These are phyloP conservation scores for Graphilbum fragrans DNA, from an alignment of 2,329 filamentous ascomycete species.

Conservation along the genomic window DNA sequence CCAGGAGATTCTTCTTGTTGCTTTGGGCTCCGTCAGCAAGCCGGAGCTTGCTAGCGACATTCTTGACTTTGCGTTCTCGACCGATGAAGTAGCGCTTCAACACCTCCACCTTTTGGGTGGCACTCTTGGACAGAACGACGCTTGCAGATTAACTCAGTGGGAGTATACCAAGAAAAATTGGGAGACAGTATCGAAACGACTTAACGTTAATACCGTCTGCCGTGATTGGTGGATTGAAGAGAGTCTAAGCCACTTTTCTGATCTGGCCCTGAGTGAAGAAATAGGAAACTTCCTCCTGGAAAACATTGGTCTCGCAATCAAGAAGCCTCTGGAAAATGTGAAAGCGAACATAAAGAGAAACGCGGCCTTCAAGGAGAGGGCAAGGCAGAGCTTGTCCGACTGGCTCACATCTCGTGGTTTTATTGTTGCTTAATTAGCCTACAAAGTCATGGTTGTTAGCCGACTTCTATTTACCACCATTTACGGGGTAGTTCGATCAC, in stretches of 20 bases:
- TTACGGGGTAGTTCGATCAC: too few species aligned
- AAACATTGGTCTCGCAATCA: not conserved
- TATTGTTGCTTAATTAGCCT: too few species aligned
- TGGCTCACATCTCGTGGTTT: not conserved
- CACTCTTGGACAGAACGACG: constrained; percentile 59
- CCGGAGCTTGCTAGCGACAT: constrained; percentile 37
- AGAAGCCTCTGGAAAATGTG: not conserved
- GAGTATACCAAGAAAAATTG: constrained; percentile 27
- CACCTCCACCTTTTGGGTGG: constrained; percentile 78
- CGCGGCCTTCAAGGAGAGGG: not conserved
- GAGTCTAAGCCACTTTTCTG: constrained; percentile 66
- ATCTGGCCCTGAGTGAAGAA: constrained; percentile 56
- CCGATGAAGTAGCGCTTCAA: constrained; percentile 61
- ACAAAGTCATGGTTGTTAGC: too few species aligned
- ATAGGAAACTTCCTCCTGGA: constrained; percentile 63
- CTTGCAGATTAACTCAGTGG: constrained; percentile 66
- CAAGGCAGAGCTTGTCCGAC: not conserved
- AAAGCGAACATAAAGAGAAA: not conserved
- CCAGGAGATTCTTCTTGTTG: constrained; percentile 70
- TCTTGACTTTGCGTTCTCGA: constrained; percentile 45
- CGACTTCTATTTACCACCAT: too few species aligned
- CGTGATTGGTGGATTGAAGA: constrained; percentile 77
- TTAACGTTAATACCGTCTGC: constrained; percentile 68
- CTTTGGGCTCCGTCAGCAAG: constrained; percentile 58
- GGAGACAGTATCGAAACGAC: constrained; percentile 57